Base-by-base conservation (phyloP, 176 grass and related monocot species). In the Chloris gayana region DNA sequence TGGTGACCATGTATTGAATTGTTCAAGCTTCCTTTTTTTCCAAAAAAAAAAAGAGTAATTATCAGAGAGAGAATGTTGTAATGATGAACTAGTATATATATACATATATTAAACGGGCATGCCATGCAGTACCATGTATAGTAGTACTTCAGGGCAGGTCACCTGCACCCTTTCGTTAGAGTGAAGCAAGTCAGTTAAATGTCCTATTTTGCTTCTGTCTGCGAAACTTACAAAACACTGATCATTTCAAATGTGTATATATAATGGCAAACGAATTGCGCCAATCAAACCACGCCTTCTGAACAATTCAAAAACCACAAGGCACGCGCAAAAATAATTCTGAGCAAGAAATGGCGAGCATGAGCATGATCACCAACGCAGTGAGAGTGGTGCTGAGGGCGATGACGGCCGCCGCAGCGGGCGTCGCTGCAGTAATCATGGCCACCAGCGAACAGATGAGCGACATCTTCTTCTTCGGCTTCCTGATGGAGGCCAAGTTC, bases 401-500 rank as follows among this genome's bases (percentile, higher is more conserved):
- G 64, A 39, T 76, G 0, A 78, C 85, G 12, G 88, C 84, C 1
- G 86, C 69, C 0, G 84, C 88, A 3, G 87, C 81, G 4, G 79
- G 73, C 63, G 65, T 41, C 21, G 91, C 91, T 7, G 77, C 88
- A 7, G 58, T 91, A 13, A 73, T 97, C 73, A 97, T 97, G 94
- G 84, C 81, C 39, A 97, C 91, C 8, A 97, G 86, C 84, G 84
- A 78, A 35, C 53, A 91, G 70, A 80, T 81, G 50, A 61, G 60
- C 77, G 74, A 14, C 66, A 18, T 5, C 25, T 29, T 27, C 58
- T 2, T 89, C 62, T 93, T 89, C 34, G 91, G 86, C 27, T 0
- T 91, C 0, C 74, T 76, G 81, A 29, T 97, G 81, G 74, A 89
- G 9, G 94, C 91, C 70, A 89, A 89, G 84, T 93, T 83, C 80